These are phyloP conservation scores for Corynascus novoguineensis DNA, from an alignment of 495 filamentous ascomycete species.

Conservation along the genomic window DNA sequence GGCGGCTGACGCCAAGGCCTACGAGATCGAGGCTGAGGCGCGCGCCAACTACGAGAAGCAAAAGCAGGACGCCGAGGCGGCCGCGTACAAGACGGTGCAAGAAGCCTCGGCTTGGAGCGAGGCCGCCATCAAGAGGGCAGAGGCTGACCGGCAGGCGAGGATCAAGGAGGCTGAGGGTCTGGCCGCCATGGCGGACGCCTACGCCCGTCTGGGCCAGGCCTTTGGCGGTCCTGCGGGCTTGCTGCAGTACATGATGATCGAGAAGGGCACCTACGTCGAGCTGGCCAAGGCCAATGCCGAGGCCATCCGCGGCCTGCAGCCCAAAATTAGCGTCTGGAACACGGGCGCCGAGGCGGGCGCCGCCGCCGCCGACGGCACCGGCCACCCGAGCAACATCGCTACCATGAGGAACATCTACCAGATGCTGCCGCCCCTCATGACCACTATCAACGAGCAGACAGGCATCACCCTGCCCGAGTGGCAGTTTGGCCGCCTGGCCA, in stretches of 20 bases:
- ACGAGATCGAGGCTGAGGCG: conserved; percentile 51
- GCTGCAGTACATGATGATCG: conserved; percentile 73
- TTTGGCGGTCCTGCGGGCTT: conserved; percentile 70
- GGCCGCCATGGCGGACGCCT: conserved; percentile 68
- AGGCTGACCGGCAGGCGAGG: conserved; percentile 55
- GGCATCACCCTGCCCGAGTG: conserved; percentile 69
- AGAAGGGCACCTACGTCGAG: conserved; percentile 59
- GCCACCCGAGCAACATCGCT: conserved; percentile 30
- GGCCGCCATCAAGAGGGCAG: conserved; percentile 53
- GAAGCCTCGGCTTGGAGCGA: conserved; percentile 38
- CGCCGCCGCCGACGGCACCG: conserved; percentile 28
- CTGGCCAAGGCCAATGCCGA: conserved; percentile 64
- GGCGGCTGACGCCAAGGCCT: conserved; percentile 61
- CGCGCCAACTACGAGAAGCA: conserved; percentile 55
- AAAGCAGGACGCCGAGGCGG: conserved; percentile 52
- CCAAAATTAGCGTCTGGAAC: conserved; percentile 87
- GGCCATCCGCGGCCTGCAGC: conserved; percentile 69
- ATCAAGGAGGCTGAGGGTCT: conserved; percentile 71
- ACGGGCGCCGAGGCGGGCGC: conserved; percentile 51
- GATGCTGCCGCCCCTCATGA: conserved; percentile 69
- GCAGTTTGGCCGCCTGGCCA: conserved; percentile 51
- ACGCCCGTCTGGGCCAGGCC: conserved; percentile 59
- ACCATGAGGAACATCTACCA: conserved; percentile 60
- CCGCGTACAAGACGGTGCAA: conserved; percentile 37
- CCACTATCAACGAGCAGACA: conserved; percentile 78